These are phyloP conservation scores for Gryganskiella cystojenkinii DNA, from an alignment of 192 early-diverging fungal genomes.

Conservation along the genomic window DNA sequence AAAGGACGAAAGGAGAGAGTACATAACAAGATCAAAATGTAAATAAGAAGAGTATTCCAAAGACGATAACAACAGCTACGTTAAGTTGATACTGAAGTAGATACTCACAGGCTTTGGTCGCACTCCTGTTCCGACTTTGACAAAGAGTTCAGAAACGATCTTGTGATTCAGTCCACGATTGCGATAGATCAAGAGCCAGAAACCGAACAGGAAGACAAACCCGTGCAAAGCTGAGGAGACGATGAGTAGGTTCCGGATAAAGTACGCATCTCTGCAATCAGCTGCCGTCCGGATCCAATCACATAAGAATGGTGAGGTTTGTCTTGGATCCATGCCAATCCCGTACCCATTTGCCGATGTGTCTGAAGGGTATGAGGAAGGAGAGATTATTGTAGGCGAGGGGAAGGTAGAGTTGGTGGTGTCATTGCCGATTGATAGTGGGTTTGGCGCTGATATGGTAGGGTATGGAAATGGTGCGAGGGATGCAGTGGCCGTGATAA, in stretches of 20 bases:
- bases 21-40: no score
- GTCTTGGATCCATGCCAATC: background rate
- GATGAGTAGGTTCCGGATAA: slow-evolving; percentile 27
- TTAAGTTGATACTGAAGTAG: no score
- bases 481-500: background rate
- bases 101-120: slow-evolving; percentile 49
- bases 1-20: no score
- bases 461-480: no score
- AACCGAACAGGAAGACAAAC: slow-evolving; percentile 32
- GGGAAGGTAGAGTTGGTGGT: background rate
- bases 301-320: slow-evolving; percentile 11
- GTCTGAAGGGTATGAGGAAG: background rate
- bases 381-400: background rate
- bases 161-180: slow-evolving; percentile 38
- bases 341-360: background rate
- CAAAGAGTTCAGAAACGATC: slow-evolving; percentile 43
- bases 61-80: no score
- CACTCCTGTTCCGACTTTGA: slow-evolving; percentile 26
- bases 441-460: background rate
- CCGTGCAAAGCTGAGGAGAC: slow-evolving; percentile 33
- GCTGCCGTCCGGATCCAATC: slow-evolving; percentile 48
- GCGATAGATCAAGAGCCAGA: slow-evolving; percentile 35
- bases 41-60: no score
- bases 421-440: background rate
- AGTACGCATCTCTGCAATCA: slow-evolving; percentile 39